These are phyloP conservation scores for Clonostachys sp. DNA, from an alignment of 2,329 filamentous ascomycete species.

Conservation along the genomic window DNA sequence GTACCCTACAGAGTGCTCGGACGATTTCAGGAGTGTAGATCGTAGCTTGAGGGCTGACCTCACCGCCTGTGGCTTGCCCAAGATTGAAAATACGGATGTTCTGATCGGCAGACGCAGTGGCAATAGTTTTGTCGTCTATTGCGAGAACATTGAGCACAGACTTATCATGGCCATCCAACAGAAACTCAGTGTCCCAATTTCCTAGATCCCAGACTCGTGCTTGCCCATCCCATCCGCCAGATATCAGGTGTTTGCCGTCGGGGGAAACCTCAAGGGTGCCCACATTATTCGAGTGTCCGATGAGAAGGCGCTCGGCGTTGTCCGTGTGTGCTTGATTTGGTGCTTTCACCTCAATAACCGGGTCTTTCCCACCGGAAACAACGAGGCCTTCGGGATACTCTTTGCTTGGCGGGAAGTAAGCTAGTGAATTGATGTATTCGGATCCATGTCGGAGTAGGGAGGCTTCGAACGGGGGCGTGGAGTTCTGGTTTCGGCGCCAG, in stretches of 20 bases:
- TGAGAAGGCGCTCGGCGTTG: constrained; percentile 78
- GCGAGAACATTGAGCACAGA: constrained; percentile 91
- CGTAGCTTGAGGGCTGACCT: constrained; percentile 45
- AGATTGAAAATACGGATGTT: constrained; percentile 81
- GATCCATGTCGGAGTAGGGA: constrained; percentile 76
- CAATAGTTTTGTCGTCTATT: constrained; percentile 72
- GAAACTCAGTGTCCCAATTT: constrained; percentile 73
- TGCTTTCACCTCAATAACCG: constrained; percentile 84
- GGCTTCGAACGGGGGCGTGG: constrained; percentile 69
- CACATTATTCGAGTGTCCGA: constrained; percentile 85
- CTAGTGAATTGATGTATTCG: constrained; percentile 82
- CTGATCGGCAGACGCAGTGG: constrained; percentile 92
- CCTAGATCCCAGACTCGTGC: constrained; percentile 82
- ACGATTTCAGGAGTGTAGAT: constrained; percentile 75
- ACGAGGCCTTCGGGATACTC: constrained; percentile 75
- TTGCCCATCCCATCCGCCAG: constrained; percentile 89
- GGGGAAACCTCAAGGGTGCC: constrained; percentile 79
- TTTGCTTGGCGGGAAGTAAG: constrained; percentile 67
- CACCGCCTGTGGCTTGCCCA: constrained; percentile 50
- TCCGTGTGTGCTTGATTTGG: constrained; percentile 63
- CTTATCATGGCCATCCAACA: constrained; percentile 68
- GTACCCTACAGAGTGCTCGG: constrained; percentile 81
- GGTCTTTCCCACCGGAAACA: constrained; percentile 84
- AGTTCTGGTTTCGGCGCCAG: constrained; percentile 67
- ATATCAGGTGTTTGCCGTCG: constrained; percentile 71